phyloP scores from a whole-genome alignment of 495 filamentous ascomycete genomes.

The Aspergillus haitiensis region DNA sequence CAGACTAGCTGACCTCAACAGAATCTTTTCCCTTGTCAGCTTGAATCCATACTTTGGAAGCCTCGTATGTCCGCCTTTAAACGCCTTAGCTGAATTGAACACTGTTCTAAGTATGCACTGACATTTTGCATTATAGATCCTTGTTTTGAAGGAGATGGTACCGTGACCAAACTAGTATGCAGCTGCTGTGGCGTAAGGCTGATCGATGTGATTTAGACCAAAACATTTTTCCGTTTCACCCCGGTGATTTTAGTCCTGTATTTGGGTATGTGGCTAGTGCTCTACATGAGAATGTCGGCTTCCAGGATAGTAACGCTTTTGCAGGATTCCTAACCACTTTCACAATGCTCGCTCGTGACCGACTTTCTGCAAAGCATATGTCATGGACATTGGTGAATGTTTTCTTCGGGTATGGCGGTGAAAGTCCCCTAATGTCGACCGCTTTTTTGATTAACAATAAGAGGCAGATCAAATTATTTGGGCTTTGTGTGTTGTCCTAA shows the following conservation, averaged over 20 bases:
- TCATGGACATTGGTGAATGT: constrained; percentile 86
- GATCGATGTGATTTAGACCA: constrained; percentile 55
- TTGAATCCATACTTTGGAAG: constrained; percentile 91
- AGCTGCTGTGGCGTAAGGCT: constrained; percentile 30
- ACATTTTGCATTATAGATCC: constrained; percentile 54
- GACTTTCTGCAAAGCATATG: constrained; percentile 72
- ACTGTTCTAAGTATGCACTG: constrained; percentile 22
- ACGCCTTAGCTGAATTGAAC: constrained; percentile 7
- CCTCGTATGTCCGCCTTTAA: constrained; percentile 45
- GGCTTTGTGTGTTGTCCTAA: constrained; percentile 66
- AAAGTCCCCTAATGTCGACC: constrained; percentile 30
- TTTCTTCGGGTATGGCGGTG: constrained; percentile 61
- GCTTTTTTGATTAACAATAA: constrained; percentile 36
- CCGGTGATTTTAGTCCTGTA: constrained; percentile 85
- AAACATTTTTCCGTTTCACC: constrained; percentile 89
- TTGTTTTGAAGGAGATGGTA: constrained; percentile 87
- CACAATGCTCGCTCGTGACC: constrained; percentile 78
- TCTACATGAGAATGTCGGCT: constrained; percentile 1
- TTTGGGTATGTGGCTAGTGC: constrained; percentile 47
- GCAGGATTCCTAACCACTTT: constrained; percentile 91
- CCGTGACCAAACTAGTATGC: constrained; percentile 7
- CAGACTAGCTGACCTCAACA: constrained; percentile 31
- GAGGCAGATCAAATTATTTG: constrained; percentile 65
- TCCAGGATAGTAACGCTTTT: constrained; percentile 20
- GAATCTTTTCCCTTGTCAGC: constrained; percentile 83